These are phyloP conservation scores for Ilex paraguariensis DNA, from an alignment of 305 asterid species.

Conservation along the genomic window DNA sequence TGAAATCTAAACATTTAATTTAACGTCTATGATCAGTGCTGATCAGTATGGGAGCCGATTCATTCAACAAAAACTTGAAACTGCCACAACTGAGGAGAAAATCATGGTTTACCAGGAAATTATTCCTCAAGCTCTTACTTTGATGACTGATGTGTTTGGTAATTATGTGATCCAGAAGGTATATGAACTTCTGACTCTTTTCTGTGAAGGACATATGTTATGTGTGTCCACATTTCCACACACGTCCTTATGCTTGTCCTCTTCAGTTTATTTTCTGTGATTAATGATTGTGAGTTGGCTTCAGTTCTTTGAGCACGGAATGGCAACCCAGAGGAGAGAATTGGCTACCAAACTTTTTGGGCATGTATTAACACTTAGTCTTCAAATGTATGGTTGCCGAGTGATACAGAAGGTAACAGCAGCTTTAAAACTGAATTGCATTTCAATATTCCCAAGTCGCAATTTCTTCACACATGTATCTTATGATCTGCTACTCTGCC, in stretches of 20 bases:
- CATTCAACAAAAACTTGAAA: slow-evolving; percentile 30
- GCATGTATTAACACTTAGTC: slow-evolving; percentile 62
- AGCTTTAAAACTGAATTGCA: neutral
- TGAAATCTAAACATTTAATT: neutral
- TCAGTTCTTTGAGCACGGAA: slow-evolving; percentile 85
- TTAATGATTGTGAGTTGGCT: slow-evolving; percentile 5
- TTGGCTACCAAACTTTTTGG: slow-evolving; percentile 73
- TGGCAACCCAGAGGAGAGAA: slow-evolving; percentile 67
- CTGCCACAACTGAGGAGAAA: slow-evolving; percentile 25
- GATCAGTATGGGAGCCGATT: slow-evolving; percentile 36
- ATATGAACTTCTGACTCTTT: neutral
- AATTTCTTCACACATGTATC: neutral
- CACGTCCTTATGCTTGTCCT: no score
- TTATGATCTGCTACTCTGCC: no score
- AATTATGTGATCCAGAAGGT: slow-evolving; percentile 24
- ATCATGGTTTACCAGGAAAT: slow-evolving; percentile 26
- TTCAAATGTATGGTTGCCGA: slow-evolving; percentile 94
- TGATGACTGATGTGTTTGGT: slow-evolving; percentile 33
- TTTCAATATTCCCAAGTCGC: neutral
- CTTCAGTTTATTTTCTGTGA: no score
- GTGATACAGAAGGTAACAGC: slow-evolving; percentile 76
- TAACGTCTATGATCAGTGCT: slow-evolving; percentile 11
- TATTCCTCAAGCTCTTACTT: slow-evolving; percentile 25
- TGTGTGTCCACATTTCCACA: no score
- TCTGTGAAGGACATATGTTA: no score